A percentile compares a stretch with the other conserved stretches of the same genome.
Evolutionary conservation across 2,329 filamentous ascomycete species (phyloP).

Genomic region (Fusarium sp.): DNA sequence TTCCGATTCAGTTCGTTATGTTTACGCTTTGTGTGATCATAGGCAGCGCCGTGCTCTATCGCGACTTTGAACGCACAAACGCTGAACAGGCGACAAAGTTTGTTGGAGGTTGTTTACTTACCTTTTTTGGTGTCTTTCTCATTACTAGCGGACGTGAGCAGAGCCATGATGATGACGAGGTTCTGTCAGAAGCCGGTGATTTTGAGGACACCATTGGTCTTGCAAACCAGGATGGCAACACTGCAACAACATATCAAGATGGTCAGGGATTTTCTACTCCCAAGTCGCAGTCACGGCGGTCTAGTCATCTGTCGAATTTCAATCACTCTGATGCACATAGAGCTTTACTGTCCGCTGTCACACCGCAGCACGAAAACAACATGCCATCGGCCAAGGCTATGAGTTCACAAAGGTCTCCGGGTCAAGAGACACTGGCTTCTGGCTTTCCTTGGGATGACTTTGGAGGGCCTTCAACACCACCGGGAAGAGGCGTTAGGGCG

Average conservation of each 20-base stretch:
- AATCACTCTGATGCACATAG: constrained; percentile 57
- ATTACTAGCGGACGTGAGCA: constrained; percentile 86
- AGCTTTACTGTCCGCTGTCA: constrained; percentile 42
- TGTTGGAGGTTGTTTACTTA: constrained; percentile 87
- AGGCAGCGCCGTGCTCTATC: constrained; percentile 91
- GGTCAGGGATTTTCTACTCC: constrained; percentile 38
- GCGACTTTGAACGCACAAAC: constrained; percentile 90
- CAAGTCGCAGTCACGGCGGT: constrained; percentile 56
- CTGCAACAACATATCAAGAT: constrained; percentile 27
- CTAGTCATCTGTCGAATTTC: constrained; percentile 60
- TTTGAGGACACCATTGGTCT: constrained; percentile 73
- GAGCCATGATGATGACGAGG: constrained; percentile 66
- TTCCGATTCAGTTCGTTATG: constrained; percentile 95
- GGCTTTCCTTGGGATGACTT: constrained; percentile 58
- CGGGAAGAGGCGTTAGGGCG: constrained; percentile 52
- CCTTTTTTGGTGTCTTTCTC: constrained; percentile 96
- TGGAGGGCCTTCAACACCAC: constrained; percentile 46
- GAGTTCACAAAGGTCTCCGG: constrained; percentile 49
- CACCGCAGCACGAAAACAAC: constrained; percentile 51
- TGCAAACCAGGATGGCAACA: constrained; percentile 58
- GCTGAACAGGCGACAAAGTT: constrained; percentile 82
- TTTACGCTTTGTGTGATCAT: constrained; percentile 97
- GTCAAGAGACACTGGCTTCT: constrained; percentile 54
- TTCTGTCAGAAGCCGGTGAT: constrained; percentile 65
- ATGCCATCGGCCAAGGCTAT: constrained; percentile 52